Evolutionary conservation across 805 yeast species (phyloP), one percentile per base, ranked within the genome.

Genomic region (Jamesozyma hellenica): DNA sequence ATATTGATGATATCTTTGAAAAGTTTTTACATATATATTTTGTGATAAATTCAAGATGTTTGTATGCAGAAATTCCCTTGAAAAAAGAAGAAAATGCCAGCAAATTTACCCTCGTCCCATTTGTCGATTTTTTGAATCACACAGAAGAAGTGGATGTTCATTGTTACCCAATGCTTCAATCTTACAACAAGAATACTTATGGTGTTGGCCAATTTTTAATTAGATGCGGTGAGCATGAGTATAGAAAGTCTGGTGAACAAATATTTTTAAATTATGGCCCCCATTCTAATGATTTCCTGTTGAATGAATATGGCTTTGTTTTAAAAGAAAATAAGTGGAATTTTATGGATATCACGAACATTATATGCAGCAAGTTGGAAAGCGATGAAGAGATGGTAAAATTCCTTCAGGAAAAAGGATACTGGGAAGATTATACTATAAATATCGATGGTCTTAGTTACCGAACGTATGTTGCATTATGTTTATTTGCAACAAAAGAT

Each of bases 91-190:
- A 64, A 19, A 27, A 14, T 1, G 35, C 40, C 10, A 85, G 81
- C 48, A 81, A 83, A 56, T 79, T 90, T 64, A 85, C 97, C 2
- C 64, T 90, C 74, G 96, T 90, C 0, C 98, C 98, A 0, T 79
- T 67, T 46, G 87, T 88, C 18, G 98, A 90, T 63, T 82, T 84
- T 56, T 64, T 90, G 38, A 92, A 90, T 60, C 97, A 90, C 59
- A 50, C 66, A 12, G 48, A 60, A 3, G 52, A 54, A 3, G 39
- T 65, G 29, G 68, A 70, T 4, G 72, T 68, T 32, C 78, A 75
- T 45, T 75, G 85, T 46, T 63, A 58, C 17, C 68, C 79, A 54
- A 67, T 45, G 68, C 70, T 28, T 65, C 81, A 55, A 71, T 0
- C 52, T 61, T 47, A 45, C 51, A 17, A 15, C 48, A 36, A 55